phyloP scores from a whole-genome alignment of 2,329 filamentous ascomycete genomes.

The Penicillium fuscoglaucum region DNA sequence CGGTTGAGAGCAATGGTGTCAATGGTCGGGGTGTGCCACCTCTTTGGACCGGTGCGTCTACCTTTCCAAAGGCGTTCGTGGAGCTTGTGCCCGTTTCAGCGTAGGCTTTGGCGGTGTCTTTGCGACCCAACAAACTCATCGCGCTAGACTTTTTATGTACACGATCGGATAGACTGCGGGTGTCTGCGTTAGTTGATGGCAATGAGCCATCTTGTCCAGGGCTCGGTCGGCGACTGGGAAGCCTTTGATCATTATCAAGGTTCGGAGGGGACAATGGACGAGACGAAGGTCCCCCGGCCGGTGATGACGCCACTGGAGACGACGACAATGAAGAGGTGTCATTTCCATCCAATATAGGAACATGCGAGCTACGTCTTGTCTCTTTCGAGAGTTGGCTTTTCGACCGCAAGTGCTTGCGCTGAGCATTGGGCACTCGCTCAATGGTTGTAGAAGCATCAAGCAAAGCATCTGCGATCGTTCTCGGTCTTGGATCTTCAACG shows the following conservation, averaged over 20 bases:
- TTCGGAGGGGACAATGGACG: slow-evolving; percentile 36
- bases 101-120: slow-evolving; percentile 59
- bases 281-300: slow-evolving; percentile 32
- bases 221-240: slow-evolving; percentile 27
- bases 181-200: slow-evolving; percentile 34
- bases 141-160: slow-evolving; percentile 53
- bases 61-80: slow-evolving; percentile 64
- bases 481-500: slow-evolving; percentile 51
- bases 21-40: slow-evolving; percentile 37
- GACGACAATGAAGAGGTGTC: slow-evolving; percentile 33
- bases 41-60: slow-evolving; percentile 55
- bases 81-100: slow-evolving; percentile 67
- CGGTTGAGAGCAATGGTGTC: slow-evolving; percentile 39
- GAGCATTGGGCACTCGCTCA: slow-evolving; percentile 60
- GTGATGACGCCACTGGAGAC: slow-evolving; percentile 42
- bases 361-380: slow-evolving; percentile 4
- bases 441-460: slow-evolving; percentile 89
- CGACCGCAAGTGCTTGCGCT: slow-evolving; percentile 42
- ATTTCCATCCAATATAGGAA: slow-evolving; percentile 7
- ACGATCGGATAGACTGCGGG: slow-evolving; percentile 29
- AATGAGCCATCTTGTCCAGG: slow-evolving; percentile 34
- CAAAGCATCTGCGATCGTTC: slow-evolving; percentile 86
- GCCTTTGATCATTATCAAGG: slow-evolving; percentile 38
- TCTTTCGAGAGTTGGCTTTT: slow-evolving; percentile 44
- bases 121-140: slow-evolving; percentile 60